Evolutionary conservation across 768 basidiomycete genomes (phyloP).

Genomic region (Psilocybe sp.): DNA sequence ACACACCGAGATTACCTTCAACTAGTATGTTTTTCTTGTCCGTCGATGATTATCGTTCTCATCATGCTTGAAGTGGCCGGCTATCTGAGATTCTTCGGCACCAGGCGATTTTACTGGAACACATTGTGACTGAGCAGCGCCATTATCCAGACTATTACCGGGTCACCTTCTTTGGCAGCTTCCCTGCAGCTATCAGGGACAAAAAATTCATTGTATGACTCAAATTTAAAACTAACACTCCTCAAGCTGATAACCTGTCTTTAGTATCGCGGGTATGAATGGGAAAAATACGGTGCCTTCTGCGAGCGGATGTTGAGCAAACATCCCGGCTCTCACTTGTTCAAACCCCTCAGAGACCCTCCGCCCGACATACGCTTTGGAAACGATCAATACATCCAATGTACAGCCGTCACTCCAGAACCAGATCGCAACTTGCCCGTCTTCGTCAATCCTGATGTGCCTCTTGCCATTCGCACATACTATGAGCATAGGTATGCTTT

Average conservation of each 20-base stretch:
- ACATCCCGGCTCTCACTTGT: constrained; percentile 78
- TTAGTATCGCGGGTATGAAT: constrained; percentile 91
- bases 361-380: constrained; percentile 79
- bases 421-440: constrained; percentile 75
- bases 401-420: constrained; percentile 81
- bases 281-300: constrained; percentile 90
- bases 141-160: constrained; percentile 93
- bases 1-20: constrained; percentile 86
- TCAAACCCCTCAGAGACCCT: constrained; percentile 74
- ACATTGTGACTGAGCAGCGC: constrained; percentile 78
- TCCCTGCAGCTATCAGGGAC: constrained; percentile 78
- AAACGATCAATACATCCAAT: constrained; percentile 83
- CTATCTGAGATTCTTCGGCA: constrained; percentile 84
- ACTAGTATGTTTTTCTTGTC: constrained; percentile 59
- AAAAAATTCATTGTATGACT: constrained; percentile 85
- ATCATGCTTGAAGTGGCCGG: constrained; percentile 50
- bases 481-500: constrained; percentile 77
- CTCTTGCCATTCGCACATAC: constrained; percentile 74
- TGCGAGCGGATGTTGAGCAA: constrained; percentile 92
- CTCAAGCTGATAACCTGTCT: constrained; percentile 4
- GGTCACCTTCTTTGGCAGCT: constrained; percentile 91
- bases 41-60: constrained; percentile 6
- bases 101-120: constrained; percentile 84
- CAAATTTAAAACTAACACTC: not conserved
- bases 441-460: constrained; percentile 84